phyloP scores from a whole-genome alignment of 2,329 filamentous ascomycete genomes.

The Aaosphaeria arxii region DNA sequence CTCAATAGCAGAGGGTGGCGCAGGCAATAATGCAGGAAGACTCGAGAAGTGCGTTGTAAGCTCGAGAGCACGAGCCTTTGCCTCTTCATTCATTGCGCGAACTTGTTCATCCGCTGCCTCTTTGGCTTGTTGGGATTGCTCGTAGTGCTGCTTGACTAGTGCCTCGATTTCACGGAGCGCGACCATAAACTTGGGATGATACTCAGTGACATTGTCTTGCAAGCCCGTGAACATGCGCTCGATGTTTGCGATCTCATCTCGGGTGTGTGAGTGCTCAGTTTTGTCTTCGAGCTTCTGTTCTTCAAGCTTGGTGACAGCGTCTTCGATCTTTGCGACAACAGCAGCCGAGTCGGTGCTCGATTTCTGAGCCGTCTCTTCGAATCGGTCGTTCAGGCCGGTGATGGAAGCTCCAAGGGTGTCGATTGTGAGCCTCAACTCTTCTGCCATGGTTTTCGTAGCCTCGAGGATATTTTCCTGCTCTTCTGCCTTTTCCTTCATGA shows the following conservation, averaged over 20 bases:
- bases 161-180: constrained; percentile 81
- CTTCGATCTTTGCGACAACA: constrained; percentile 78
- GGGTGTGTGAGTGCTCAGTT: constrained; percentile 77
- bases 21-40: constrained; percentile 45
- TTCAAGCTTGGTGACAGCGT: constrained; percentile 72
- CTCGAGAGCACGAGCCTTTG: constrained; percentile 42
- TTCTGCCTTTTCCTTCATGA: constrained; percentile 69
- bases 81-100: constrained; percentile 42
- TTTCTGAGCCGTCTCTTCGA: constrained; percentile 81
- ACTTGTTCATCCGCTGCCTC: constrained; percentile 44
- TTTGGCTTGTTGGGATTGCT: constrained; percentile 69
- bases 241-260: constrained; percentile 75
- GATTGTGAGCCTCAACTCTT: constrained; percentile 82
- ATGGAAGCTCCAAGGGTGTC: constrained; percentile 74
- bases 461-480: constrained; percentile 72
- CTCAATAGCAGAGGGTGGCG: constrained; percentile 32
- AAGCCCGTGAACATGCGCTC: constrained; percentile 70
- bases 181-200: constrained; percentile 84
- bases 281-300: constrained; percentile 72
- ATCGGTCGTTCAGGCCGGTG: constrained; percentile 52
- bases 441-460: constrained; percentile 73
- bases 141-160: constrained; percentile 81
- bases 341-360: constrained; percentile 84
- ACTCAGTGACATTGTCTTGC: constrained; percentile 75
- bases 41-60: constrained; percentile 39